Evolutionary conservation across 2,329 filamentous ascomycete genomes (phyloP), one percentile per base, ranked within the genome.

Genomic region (Myriangium duriaei): DNA sequence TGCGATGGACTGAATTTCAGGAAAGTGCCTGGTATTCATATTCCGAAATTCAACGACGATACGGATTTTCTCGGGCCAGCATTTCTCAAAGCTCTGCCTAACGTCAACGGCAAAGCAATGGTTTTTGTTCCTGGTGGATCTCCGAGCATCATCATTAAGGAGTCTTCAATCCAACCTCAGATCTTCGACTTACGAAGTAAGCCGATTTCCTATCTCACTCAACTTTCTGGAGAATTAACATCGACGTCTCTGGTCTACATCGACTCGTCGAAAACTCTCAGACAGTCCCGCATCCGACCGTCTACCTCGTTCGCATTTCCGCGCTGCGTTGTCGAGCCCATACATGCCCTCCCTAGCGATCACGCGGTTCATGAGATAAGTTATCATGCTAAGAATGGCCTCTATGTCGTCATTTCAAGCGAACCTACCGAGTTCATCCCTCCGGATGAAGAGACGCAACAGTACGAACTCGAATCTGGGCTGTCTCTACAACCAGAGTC

Each of bases 161-260:
- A 84, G 33, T 73, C 84, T 24, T 81, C 84, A 47, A 86, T 79
- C 36, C 60, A 71, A 4, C 86, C 88, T 0, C 38, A 35, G 9
- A 39, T 45, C n/a, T 35, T 93, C n/a, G 70, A 74, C 9, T 63
- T 95, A 1, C 74, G 79, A 43, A 79, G 81, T 0, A 64, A 69
- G 11, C 72, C 73, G 5, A 76, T 88, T 3, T 72, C 76, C 28
- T 76, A 78, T 34, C 68, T 96, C 49, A 83, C 78, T 45, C 64
- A 74, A 1, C 84, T 94, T 54, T 75, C 92, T 54, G 86, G 79
- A 0, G 72, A 76, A 38, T 77, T 74, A 4, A 91, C 83, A 52
- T 77, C 87, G 41, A 69, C 75, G 39, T 87, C 87, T 0, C 92
- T 95, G 53, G 80, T 87, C 29, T 91, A 86, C 51, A 69, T 84